Evolutionary conservation across 768 basidiomycete genomes (phyloP).

Genomic region (Mycena kentingensis): DNA sequence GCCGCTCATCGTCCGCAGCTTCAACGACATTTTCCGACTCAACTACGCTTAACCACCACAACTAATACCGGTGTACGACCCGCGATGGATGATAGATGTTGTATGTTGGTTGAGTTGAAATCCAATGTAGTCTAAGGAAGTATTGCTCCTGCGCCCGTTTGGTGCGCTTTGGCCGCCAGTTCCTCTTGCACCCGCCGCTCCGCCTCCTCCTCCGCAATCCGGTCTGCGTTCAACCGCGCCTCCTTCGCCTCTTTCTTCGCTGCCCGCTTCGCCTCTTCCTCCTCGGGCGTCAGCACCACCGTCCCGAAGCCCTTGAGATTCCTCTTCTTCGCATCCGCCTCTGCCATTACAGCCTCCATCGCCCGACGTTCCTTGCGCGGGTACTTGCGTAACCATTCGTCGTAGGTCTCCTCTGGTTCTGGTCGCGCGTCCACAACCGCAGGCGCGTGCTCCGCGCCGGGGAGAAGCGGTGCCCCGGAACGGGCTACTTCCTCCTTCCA

Average conservation of each 20-base stretch:
- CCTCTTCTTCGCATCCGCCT: not conserved
- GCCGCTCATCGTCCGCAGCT: slow-evolving; percentile 39
- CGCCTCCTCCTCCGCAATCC: slow-evolving; percentile 18
- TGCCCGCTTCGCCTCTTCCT: slow-evolving; percentile 8
- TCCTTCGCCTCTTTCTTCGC: slow-evolving; percentile 19
- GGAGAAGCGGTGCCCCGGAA: slow-evolving; percentile 11
- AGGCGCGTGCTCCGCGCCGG: slow-evolving; percentile 13
- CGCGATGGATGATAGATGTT: not conserved
- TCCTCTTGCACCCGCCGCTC: slow-evolving; percentile 17
- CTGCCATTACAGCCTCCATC: not conserved
- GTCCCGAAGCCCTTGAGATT: not conserved
- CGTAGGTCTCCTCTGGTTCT: slow-evolving; percentile 10
- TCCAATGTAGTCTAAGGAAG: slow-evolving; percentile 13
- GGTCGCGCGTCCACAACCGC: not conserved
- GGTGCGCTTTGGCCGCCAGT: slow-evolving; percentile 14
- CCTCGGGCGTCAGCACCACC: slow-evolving; percentile 1
- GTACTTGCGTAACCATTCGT: slow-evolving; percentile 13
- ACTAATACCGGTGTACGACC: not conserved
- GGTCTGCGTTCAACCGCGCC: slow-evolving; percentile 14
- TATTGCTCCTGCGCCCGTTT: slow-evolving; percentile 19
- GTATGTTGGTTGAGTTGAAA: too few relatives aligned
- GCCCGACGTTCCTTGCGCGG: slow-evolving; percentile 2
- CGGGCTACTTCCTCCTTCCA: slow-evolving; percentile 19
- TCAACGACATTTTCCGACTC: slow-evolving; percentile 92
- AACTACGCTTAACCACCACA: slow-evolving; percentile 58